Evolutionary conservation across 2,329 filamentous ascomycete species (phyloP), one percentile per base, ranked within the genome.

Genomic region (Catunica adiposa): DNA sequence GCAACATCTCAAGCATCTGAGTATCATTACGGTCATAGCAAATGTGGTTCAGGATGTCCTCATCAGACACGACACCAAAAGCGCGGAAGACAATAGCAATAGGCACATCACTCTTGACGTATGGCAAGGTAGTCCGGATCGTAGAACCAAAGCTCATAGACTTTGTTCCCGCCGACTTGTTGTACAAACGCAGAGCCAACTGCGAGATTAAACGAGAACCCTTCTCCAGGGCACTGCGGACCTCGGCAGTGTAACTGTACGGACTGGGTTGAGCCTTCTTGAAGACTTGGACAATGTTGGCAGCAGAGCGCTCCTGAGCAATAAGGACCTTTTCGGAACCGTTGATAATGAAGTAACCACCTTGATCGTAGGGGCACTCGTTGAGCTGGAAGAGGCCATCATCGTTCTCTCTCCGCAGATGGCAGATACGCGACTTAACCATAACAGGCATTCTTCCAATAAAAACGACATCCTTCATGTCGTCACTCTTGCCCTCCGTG

Each of bases 261-360:
- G 88, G 86, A 61, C 87, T 90, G n/a, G 89, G 88, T 62, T 83
- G 79, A 0, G 90, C 88, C 73, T 98, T 98, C 71, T 94, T 90
- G 79, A 98, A 98, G 26, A 98, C 90, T 70, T 98, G 92, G 3
- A 98, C 92, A 58, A 97, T 98, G 66, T 98, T 98, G 65, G 90
- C 92, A 42, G 92, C 92, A 66, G 89, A 96, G 60, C 92, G 85
- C 70, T 98, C 92, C 68, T 98, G 92, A 1, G 92, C 92, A 64
- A 98, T 98, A 62, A 98, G 73, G 22, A 98, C 92, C 75, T 98
- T 98, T 67, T 98, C 92, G 69, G 87, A 94, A 46, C 92, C 92
- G 71, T 98, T 98, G 76, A 98, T 98, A 64, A 98, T 88, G 66
- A 98, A 98, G 70, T 98, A 98, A 61, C 92, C 92, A 62, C 92